phyloP scores from a whole-genome alignment of 768 basidiomycete species.

The Jaapia argillacea region DNA sequence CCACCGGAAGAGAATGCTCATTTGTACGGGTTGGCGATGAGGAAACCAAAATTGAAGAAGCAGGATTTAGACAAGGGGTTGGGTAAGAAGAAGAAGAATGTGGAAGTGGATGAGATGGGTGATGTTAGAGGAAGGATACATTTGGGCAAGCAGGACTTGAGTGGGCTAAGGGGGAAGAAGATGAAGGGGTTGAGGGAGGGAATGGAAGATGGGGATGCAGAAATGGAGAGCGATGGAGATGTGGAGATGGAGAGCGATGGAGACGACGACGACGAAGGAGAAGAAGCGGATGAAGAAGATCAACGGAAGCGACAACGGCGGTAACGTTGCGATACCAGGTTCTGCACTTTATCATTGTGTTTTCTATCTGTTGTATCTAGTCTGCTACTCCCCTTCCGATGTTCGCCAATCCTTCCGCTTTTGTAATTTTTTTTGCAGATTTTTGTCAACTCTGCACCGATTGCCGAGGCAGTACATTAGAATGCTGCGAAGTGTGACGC shows the following conservation, averaged over 20 bases:
- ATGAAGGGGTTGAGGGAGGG: conserved; percentile 83
- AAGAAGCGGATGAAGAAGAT: no score
- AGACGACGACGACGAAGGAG: no score
- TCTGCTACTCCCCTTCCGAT: no score
- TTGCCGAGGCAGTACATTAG: no score
- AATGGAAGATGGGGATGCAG: conserved; percentile 12
- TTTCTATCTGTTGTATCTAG: no score
- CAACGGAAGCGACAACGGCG: no score
- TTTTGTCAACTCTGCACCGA: no score
- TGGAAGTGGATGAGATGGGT: conserved; percentile 98
- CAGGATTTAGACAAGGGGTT: conserved; percentile 76
- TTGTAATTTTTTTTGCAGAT: no score
- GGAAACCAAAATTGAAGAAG: conserved; percentile 81
- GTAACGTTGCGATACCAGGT: no score
- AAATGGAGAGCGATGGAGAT: conserved; percentile 3
- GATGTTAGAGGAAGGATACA: conserved; percentile 88
- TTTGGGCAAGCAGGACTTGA: conserved; percentile 81
- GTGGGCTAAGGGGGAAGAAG: conserved; percentile 82
- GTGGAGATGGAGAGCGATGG: background rate
- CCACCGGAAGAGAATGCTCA: conserved; percentile 56
- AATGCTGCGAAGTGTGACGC: no score
- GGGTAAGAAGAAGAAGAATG: conserved; percentile 90
- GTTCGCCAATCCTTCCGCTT: no score
- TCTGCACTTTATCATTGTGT: no score
- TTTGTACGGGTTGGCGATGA: conserved; percentile 71